These are phyloP conservation scores for Epichloe uncinata DNA, from an alignment of 2,329 filamentous ascomycete genomes.

Conservation along the genomic window DNA sequence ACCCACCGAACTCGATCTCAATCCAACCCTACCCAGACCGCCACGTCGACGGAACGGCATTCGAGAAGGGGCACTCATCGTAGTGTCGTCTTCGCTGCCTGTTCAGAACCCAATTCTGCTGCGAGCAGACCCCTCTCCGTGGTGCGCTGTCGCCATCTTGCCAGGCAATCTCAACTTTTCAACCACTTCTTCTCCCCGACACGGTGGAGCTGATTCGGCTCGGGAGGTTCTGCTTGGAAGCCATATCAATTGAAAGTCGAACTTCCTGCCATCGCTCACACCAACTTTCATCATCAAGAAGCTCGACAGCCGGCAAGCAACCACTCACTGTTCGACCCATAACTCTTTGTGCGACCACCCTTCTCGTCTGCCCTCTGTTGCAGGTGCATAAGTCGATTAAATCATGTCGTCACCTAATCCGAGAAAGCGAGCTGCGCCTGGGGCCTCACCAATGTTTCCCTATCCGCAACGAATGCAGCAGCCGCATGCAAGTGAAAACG, in stretches of 20 bases:
- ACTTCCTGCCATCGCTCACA: not conserved
- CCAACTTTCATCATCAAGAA: not conserved
- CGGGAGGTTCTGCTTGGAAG: not conserved
- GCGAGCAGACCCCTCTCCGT: not conserved
- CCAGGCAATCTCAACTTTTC: not conserved
- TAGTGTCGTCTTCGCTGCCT: conserved; percentile 3
- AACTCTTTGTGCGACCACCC: not conserved
- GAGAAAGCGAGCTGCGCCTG: conserved; percentile 64
- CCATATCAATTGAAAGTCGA: not conserved
- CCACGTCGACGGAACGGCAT: conserved; percentile 4
- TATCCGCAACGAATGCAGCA: conserved; percentile 37
- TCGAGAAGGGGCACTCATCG: conserved; percentile 1
- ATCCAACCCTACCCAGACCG: not conserved
- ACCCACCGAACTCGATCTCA: not conserved
- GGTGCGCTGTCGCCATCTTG: not conserved
- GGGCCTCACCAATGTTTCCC: conserved; percentile 50
- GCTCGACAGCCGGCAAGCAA: not conserved
- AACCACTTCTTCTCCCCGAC: not conserved
- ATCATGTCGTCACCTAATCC: conserved; percentile 37
- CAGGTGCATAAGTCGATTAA: conserved; percentile 2
- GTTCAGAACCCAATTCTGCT: not conserved
- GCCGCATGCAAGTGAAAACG: conserved; percentile 30
- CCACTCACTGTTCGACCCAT: not conserved
- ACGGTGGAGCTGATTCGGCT: not conserved
- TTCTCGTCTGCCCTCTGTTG: not conserved